Percentiles rank a stretch among this genome's conserved stretches.
Conservation (phyloP, 768 basidiomycete species). For the Suillus spraguei region DNA sequence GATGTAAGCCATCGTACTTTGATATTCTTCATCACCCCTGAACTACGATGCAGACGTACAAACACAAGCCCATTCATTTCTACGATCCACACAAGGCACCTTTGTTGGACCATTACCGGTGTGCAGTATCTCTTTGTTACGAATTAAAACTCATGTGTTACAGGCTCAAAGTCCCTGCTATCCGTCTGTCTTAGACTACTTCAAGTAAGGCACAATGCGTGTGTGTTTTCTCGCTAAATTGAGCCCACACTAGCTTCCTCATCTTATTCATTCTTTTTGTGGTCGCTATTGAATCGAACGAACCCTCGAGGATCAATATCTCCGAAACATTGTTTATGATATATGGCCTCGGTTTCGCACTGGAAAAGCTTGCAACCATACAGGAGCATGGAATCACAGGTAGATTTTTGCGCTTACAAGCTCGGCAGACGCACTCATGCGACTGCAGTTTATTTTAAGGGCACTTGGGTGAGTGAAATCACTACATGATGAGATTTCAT, state of each 20-base stretch:
- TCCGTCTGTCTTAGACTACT: constrained; percentile 90
- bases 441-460: constrained; percentile 73
- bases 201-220: constrained; percentile 54
- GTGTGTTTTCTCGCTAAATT: neutral
- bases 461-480: constrained; percentile 67
- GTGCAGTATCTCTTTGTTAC: constrained; percentile 19
- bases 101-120: constrained; percentile 95
- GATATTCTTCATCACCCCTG: neutral
- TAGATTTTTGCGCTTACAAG: constrained; percentile 26
- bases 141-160: constrained; percentile 5
- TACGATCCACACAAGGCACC: constrained; percentile 95
- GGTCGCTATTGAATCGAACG: constrained; percentile 75
- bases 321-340: constrained; percentile 79
- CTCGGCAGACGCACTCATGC: constrained; percentile 11
- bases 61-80: constrained; percentile 87
- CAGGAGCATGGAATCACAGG: constrained; percentile 94
- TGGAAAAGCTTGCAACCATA: constrained; percentile 94
- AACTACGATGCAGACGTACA: constrained; percentile 72
- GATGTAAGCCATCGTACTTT: constrained; percentile 56
- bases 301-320: constrained; percentile 59
- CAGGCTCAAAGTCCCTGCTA: constrained; percentile 90
- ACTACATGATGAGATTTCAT: neutral
- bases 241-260: constrained; percentile 53
- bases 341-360: constrained; percentile 78
- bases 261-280: constrained; percentile 80